phyloP scores from a whole-genome alignment of 2,329 filamentous ascomycete species.

The Diaporthe capsici region DNA sequence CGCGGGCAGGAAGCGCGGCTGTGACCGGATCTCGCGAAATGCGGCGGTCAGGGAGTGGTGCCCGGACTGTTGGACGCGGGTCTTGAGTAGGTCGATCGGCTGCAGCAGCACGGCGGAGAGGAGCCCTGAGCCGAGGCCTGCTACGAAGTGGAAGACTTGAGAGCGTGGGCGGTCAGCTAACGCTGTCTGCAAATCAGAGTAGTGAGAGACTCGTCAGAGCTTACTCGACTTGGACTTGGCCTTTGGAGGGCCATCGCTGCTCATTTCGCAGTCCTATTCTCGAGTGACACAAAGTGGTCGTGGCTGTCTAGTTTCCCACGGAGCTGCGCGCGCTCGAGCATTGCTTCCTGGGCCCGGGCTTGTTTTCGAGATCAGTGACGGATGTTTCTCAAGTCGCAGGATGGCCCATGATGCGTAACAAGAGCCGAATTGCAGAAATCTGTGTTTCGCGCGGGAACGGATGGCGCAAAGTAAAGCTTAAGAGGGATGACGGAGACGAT shows the following conservation, averaged over 20 bases:
- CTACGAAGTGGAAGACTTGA: slow-evolving; percentile 86
- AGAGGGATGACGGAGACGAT: slow-evolving; percentile 25
- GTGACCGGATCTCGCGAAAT: slow-evolving; percentile 77
- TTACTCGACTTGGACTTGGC: slow-evolving; percentile 53
- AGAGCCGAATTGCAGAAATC: background rate
- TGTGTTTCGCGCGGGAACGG: background rate
- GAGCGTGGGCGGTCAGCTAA: slow-evolving; percentile 24
- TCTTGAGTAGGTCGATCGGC: slow-evolving; percentile 96
- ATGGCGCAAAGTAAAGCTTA: background rate
- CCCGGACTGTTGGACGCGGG: slow-evolving; percentile 90
- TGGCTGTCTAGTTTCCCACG: slow-evolving; percentile 16
- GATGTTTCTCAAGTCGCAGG: slow-evolving; percentile 13
- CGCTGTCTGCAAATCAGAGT: background rate
- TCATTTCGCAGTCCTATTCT: slow-evolving; percentile 48
- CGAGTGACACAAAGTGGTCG: slow-evolving; percentile 18
- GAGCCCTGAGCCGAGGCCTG: slow-evolving; percentile 89
- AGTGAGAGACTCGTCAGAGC: slow-evolving; percentile 31
- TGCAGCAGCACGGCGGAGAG: slow-evolving; percentile 92
- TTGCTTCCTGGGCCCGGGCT: slow-evolving; percentile 27
- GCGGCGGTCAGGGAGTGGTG: slow-evolving; percentile 77
- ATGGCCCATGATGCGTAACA: slow-evolving; percentile 27
- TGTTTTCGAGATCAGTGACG: background rate
- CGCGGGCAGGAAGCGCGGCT: slow-evolving; percentile 73
- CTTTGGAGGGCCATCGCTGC: slow-evolving; percentile 51
- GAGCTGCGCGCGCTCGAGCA: slow-evolving; percentile 32